Conservation (phyloP, 148 eudicot genomes). For the Pharnaceum exiguum region DNA sequence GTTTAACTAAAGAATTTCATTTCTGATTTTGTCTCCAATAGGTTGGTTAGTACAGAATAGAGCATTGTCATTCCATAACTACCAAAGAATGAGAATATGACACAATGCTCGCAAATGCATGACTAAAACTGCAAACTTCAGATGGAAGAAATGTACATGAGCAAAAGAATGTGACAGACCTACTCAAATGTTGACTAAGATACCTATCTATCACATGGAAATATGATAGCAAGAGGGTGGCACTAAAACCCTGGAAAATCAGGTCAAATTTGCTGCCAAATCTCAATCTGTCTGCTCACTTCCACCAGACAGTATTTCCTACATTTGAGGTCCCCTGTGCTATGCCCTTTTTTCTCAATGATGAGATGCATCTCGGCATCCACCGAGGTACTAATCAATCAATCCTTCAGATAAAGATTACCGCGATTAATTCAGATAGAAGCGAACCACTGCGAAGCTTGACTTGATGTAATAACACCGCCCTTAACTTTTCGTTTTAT, state of each 20-base stretch:
- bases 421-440: conserved; percentile 16
- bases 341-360: background rate
- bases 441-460: conserved; percentile 13
- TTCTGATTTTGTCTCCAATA: background rate
- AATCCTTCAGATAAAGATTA: conserved; percentile 6
- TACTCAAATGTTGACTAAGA: conserved; percentile 19
- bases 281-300: conserved; percentile 15
- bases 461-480: conserved; percentile 21
- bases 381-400: no score
- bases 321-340: conserved; percentile 13
- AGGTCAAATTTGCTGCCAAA: conserved; percentile 16
- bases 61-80: conserved; percentile 19
- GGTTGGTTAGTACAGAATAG: background rate
- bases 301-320: conserved; percentile 9
- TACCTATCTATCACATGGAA: conserved; percentile 12
- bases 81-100: conserved; percentile 16
- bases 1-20: background rate
- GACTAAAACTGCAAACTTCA: conserved; percentile 19
- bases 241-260: background rate
- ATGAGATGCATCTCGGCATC: background rate
- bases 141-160: conserved; percentile 25
- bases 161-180: conserved; percentile 14
- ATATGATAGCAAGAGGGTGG: background rate
- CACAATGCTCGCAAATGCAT: conserved; percentile 13
- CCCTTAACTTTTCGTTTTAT: conserved; percentile 1